phyloP scores from a whole-genome alignment of 352 stramenopile species.

The Phytophthora ramorum region DNA sequence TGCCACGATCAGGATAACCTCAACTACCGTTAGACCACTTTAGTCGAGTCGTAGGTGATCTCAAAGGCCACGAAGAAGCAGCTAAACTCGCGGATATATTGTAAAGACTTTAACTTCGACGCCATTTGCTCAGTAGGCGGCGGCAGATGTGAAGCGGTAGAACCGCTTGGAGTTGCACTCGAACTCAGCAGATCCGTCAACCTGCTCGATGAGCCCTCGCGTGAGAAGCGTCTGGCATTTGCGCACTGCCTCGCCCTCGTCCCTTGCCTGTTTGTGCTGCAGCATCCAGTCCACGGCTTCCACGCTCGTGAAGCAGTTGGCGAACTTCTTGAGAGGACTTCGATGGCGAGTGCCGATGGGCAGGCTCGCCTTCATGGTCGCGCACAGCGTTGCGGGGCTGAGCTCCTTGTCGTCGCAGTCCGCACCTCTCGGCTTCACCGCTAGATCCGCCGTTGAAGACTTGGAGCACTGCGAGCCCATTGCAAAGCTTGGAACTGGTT shows the following conservation, averaged over 20 bases:
- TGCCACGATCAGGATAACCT: conserved; percentile 19
- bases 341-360: conserved; percentile 57
- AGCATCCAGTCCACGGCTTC: conserved; percentile 82
- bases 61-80: background rate
- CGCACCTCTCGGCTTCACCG: conserved; percentile 23
- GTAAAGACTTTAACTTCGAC: background rate
- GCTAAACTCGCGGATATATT: background rate
- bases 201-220: conserved; percentile 63
- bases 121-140: background rate
- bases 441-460: conserved; percentile 30
- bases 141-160: conserved; percentile 61
- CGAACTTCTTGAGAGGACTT: conserved; percentile 73
- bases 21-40: conserved; percentile 3
- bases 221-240: conserved; percentile 68
- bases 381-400: conserved; percentile 56
- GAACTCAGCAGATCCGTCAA: conserved; percentile 74
- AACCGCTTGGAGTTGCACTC: conserved; percentile 71
- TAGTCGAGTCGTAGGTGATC: conserved; percentile 4
- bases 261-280: conserved; percentile 72
- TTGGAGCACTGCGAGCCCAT: conserved; percentile 39
- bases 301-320: conserved; percentile 74
- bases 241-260: conserved; percentile 63
- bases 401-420: conserved; percentile 51
- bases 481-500: conserved; percentile 2
- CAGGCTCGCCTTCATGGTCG: conserved; percentile 69